Evolutionary conservation across 108 stramenopile genomes (phyloP), one percentile per base, ranked within the genome.

Genomic region (Seminavis robusta): DNA sequence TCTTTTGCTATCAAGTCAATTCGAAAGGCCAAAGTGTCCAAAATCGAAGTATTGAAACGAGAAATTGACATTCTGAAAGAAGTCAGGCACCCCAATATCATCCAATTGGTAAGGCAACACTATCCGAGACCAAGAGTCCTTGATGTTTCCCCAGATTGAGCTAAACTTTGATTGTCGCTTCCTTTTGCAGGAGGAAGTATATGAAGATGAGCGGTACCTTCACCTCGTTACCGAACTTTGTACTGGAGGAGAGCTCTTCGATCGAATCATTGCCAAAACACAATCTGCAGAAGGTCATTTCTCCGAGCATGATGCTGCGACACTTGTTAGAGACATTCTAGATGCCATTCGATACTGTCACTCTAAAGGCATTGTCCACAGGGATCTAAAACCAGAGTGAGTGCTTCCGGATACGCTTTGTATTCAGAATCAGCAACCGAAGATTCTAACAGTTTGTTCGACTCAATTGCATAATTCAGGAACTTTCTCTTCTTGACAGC

Each of bases 271-370:
- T 65, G 90, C 80, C 40, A 95, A 95, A 61, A 95, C 95, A 7
- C 80, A 91, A 57, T 78, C 76, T n/a, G 58, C 62, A 8, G 95
- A 94, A 67, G 90, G 90, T 10, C 90, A 94, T 62, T 97, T 91
- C 73, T 94, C 91, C 34, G 98, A 98, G 53, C 71, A 79, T 40
- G 96, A 96, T 59, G 96, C 96, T 3, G 95, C 94, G 23, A 49
- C 45, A 15, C 54, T 97, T 16, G 80, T 98, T 2, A 59, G 76
- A 36, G 81, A 83, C 59, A 95, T 98, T 66, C 68, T 94, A 37
- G 92, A 95, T 52, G 97, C 94, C 11, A 81, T 99, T 52, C 66
- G 73, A 7, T 97, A 97, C 55, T 97, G 96, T 74, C 98, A 99
- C 63, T 94, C 91, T 43, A 93, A 90, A 67, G 73, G 69, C 13